Base-by-base conservation (phyloP, 345 rosid genomes). In the Citrus sp. region DNA sequence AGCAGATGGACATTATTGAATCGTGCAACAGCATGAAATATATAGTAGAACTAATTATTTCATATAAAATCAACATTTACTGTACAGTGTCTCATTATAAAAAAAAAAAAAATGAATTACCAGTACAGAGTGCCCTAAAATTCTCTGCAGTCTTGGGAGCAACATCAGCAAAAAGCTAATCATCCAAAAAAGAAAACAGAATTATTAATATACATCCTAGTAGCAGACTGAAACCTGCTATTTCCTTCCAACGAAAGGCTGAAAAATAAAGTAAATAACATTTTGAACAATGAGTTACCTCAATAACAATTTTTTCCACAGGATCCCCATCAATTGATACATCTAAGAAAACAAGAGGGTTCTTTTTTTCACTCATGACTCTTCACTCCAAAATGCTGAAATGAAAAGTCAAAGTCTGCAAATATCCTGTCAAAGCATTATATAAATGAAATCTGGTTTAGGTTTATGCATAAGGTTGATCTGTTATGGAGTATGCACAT, bases 71-170 rank as follows among this genome's bases (percentile, higher is more conserved):
- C 18, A 70, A 12, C 25, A 40, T 49, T 87, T 93, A 97, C 98
- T 83, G 97, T 92, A 80, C 97, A 96, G 97, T 74, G 94, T 92
- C 69, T 62, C 32, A 63, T 25, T 22, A 19, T 0, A n/a, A n/a
- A 9, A 37, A 14, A 63, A 63, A 13, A 62, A n/a, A 5, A 77
- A 37, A 51, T 88, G 2, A 77, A 37, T 42, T 88, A 94, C 99
- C 99, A 84, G 97, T 92, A 81, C 98, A 97, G 62, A 97, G 97
- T 74, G 95, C 92, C 70, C 98, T 93, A 60, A 97, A 97, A 86
- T 97, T 97, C 78, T 97, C 98, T 1, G 96, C 95, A 24, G 99
- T 93, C 91, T 83, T 93, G 27, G 98, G 99, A 82, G 91, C 98
- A 84, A 87, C 84, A 89, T 90, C 85, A 12, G 96, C 92, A 85